Evolutionary conservation across 106 monocot genomes (phyloP).

Genomic region (Ottelia alismoides): DNA sequence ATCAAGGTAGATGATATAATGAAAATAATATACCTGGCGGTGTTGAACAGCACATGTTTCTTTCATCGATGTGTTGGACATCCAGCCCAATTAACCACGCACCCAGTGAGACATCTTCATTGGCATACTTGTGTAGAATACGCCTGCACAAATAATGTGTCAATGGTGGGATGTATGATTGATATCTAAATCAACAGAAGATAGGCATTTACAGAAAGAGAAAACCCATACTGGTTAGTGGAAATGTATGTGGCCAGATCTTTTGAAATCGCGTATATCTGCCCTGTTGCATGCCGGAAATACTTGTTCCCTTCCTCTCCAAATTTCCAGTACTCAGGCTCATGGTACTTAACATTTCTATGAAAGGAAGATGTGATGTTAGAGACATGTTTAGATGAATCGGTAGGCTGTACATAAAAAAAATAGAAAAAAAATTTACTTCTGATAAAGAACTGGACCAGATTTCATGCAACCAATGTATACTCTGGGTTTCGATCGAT

Average conservation of each 20-base stretch:
- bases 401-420: background rate
- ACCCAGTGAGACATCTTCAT: too few relatives aligned
- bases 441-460: constrained; percentile 67
- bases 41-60: too few relatives aligned
- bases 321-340: constrained; percentile 74
- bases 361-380: background rate
- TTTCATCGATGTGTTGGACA: too few relatives aligned
- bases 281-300: constrained; percentile 69
- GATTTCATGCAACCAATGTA: constrained; percentile 97
- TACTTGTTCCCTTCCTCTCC: constrained; percentile 69
- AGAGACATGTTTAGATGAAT: background rate
- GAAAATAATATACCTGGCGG: too few relatives aligned
- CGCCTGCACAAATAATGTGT: too few relatives aligned
- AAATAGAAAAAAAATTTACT: constrained; percentile 26
- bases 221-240: constrained; percentile 44
- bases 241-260: constrained; percentile 69
- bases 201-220: too few relatives aligned
- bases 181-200: too few relatives aligned
- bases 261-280: constrained; percentile 54
- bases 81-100: too few relatives aligned
- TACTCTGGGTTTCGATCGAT: constrained; percentile 63
- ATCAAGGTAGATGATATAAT: too few relatives aligned
- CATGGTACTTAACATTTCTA: constrained; percentile 55
- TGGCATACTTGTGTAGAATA: too few relatives aligned
- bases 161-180: too few relatives aligned